Evolutionary conservation across 1,139 yeast species (phyloP), one percentile per base, ranked within the genome.

Genomic region (Candida gigantensis): DNA sequence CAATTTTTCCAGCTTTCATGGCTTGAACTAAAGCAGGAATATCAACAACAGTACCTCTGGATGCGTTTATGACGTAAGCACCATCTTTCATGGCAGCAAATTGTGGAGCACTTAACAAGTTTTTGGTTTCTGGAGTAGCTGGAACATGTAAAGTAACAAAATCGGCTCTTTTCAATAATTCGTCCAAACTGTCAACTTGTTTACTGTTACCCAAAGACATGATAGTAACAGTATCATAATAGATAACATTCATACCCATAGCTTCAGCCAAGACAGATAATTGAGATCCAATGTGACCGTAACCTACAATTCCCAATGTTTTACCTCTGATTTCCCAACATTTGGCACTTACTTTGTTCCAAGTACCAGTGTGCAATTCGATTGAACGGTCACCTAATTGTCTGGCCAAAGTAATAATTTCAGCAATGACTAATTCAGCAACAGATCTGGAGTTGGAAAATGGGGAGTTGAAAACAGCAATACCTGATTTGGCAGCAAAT

Each of bases 241-340:
- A 92, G 46, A 92, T 72, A 40, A 92, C 97, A 52, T 85, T 86
- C 96, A 92, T 85, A 69, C 99, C 99, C 83, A 92, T 83, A 31
- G 97, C 81, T 74, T 92, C 99, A 32, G 99, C 97, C 51, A 92
- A 74, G 15, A 92, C 98, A 6, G 96, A 86, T 60, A 92, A 81
- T 69, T 92, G 99, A 30, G 97, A 74, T 54, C 99, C 99, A 67
- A 92, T 94, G 63, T 92, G 99, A 52, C 99, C 99, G 57, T 94
- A 92, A 49, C 99, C 99, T 24, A 92, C 76, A 56, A 92, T 92
- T 47, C 98, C 99, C 52, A 92, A 76, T 37, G 98, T 92, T 69
- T 92, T 92, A 52, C 99, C 98, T 70, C 99, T 85, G 52, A 94
- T 90, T 72, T 92, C 99, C 98, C 98, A 92, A 71, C 99, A 92